Conservation (phyloP, 139 green algal species). For the Micractinium sp. region DNA sequence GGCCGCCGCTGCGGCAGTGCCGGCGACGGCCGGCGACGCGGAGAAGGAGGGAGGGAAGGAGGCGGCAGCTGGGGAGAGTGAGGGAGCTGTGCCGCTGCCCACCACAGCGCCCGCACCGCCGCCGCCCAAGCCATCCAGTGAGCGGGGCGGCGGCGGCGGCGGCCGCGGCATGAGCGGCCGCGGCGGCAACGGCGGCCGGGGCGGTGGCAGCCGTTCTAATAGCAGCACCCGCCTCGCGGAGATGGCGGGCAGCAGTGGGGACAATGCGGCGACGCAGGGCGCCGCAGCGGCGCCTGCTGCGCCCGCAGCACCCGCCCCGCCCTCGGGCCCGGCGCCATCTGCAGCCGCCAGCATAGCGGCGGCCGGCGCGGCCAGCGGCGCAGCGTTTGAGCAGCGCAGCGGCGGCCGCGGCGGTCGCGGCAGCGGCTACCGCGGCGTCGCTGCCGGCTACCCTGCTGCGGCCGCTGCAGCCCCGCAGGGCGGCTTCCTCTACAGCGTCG, state of each 20-base stretch:
- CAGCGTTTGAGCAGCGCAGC: neutral
- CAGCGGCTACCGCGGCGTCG: neutral
- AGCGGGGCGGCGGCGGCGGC: constrained; percentile 2
- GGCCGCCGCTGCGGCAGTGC: too few relatives aligned
- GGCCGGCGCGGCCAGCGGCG: constrained; percentile 27
- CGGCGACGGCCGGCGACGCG: neutral
- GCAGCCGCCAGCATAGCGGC: constrained; percentile 16
- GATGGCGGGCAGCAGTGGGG: neutral
- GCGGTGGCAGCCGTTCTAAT: constrained; percentile 10
- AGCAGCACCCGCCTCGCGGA: constrained; percentile 17
- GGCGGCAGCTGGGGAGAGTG: constrained; percentile 1
- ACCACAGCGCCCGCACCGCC: neutral
- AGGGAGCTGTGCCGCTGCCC: neutral
- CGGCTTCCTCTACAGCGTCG: constrained; percentile 45
- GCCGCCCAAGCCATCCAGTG: constrained; percentile 1
- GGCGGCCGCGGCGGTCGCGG: neutral
- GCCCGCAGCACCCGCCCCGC: neutral
- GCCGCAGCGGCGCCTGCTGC: neutral
- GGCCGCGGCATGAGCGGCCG: neutral
- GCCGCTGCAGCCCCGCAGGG: constrained; percentile 11
- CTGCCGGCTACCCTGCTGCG: neutral
- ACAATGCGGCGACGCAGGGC: neutral
- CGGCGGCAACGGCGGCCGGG: neutral
- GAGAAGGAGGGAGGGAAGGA: neutral
- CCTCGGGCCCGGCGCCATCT: neutral